phyloP scores from a whole-genome alignment of 805 yeast genomes.

The Ogataea degrootiae region DNA sequence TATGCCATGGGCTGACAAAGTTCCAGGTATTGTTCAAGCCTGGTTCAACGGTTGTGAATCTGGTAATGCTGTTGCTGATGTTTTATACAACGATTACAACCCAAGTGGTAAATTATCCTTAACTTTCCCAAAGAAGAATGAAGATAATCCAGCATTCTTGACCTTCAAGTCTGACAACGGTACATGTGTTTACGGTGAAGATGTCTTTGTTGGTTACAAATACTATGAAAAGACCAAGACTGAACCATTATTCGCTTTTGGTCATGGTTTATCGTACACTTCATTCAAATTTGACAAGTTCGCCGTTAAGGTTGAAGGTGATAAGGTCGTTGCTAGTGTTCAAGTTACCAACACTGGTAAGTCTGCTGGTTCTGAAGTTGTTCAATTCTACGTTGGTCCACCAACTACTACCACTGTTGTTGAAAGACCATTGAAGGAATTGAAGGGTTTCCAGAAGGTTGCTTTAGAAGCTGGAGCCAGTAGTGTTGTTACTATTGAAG shows the following conservation, averaged over 20 bases:
- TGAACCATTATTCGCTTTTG: conserved; percentile 55
- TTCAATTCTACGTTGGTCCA: conserved; percentile 46
- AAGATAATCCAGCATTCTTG: conserved; percentile 55
- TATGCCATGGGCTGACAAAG: conserved; percentile 46
- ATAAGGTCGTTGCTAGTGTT: conserved; percentile 28
- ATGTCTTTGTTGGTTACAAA: conserved; percentile 59
- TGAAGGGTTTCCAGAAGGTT: conserved; percentile 54
- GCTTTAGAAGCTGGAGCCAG: conserved; percentile 40
- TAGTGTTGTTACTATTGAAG: conserved; percentile 31
- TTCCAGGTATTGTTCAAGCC: conserved; percentile 43
- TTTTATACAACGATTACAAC: conserved; percentile 52
- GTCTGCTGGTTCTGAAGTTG: conserved; percentile 47
- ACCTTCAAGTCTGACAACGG: conserved; percentile 50
- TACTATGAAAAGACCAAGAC: conserved; percentile 49
- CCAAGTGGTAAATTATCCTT: conserved; percentile 58
- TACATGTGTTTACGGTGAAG: conserved; percentile 57
- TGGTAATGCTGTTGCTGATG: conserved; percentile 58
- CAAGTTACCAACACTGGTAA: conserved; percentile 45
- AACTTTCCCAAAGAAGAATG: conserved; percentile 46
- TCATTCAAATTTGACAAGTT: conserved; percentile 39
- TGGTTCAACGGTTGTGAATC: conserved; percentile 56
- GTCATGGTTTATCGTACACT: conserved; percentile 59
- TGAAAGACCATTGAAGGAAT: conserved; percentile 51
- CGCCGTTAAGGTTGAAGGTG: conserved; percentile 26
- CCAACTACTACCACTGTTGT: conserved; percentile 31